Base-by-base conservation (phyloP, 257 asterid genomes). In the Solanum corneliomulleri region DNA sequence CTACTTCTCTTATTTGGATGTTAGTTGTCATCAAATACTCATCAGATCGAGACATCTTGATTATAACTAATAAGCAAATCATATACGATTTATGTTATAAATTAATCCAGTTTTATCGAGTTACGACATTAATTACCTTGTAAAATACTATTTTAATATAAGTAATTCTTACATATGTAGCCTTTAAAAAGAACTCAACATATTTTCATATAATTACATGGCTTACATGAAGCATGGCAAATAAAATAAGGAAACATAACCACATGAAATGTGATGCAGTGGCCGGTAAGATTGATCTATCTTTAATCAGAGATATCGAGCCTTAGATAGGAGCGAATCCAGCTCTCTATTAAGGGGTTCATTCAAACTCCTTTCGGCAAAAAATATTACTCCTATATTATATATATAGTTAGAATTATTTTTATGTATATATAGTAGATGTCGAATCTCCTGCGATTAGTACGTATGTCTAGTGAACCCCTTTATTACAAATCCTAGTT, bases 361-460 rank as follows among this genome's bases (percentile, higher is more conserved):
- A 33, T 33, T 33, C 5, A 33, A 33, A 33, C 1, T 5, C 5
- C 5, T 33, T 33, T 33, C 5, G 35, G 1, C 35, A 1, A 33
- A 33, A 33, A 33, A 33, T 33, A 33, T 4, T 33, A 33, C 1
- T 33, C 35, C 5, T 33, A 33, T 33, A 33, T 33, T 33, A 33
- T 33, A 33, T 33, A 0, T 33, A 33, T 33, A 0, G 35, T 33
- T 33, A 33, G 3, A 33, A 33, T 33, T 33, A 33, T 33, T 33
- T 33, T 33, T 33, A 3, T 33, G 4, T 33, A 33, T 33, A 33
- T 33, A 33, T 33, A 33, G 35, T 33, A 33, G 1, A 33, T 33
- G 5, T 33, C 0, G 35, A 33, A 33, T 0, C 1, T 0, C 1
- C 5, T 33, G 35, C 5, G 1, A 0, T 33, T 33, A 33, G 35